These are phyloP conservation scores for Fereydounia khargensis DNA, from an alignment of 1,284 basidiomycete species.

Conservation along the genomic window DNA sequence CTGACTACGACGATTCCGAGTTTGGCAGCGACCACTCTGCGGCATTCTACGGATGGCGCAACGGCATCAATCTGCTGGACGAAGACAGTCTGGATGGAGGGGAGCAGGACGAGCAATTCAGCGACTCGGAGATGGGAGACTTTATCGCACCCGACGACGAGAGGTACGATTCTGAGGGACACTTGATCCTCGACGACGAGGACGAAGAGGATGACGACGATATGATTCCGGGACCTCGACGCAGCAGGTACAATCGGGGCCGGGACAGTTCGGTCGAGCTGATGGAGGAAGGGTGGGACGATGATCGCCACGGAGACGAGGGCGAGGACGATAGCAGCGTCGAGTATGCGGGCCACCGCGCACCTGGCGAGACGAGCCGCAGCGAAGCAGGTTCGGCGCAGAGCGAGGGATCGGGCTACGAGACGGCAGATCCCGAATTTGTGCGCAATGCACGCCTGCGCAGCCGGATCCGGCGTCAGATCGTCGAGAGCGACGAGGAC, in stretches of 20 bases:
- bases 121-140: slow-evolving; percentile 12
- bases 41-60: slow-evolving; percentile 14
- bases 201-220: slow-evolving; percentile 15
- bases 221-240: slow-evolving; percentile 19
- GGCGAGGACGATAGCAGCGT: slow-evolving; percentile 4
- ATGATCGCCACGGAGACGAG: not conserved
- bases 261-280: slow-evolving; percentile 14
- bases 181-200: slow-evolving; percentile 2
- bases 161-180: not conserved
- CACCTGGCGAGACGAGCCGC: too few relatives aligned
- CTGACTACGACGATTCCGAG: slow-evolving; percentile 7
- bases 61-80: slow-evolving; percentile 1
- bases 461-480: too few relatives aligned
- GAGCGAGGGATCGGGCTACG: too few relatives aligned
- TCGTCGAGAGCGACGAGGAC: too few relatives aligned
- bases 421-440: too few relatives aligned
- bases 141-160: slow-evolving; percentile 14
- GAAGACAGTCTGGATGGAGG: not conserved
- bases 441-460: too few relatives aligned
- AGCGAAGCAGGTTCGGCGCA: too few relatives aligned
- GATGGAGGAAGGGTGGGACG: slow-evolving; percentile 8
- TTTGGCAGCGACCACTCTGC: slow-evolving; percentile 1
- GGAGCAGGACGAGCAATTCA: not conserved
- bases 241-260: slow-evolving; percentile 1
- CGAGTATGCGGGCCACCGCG: too few relatives aligned